A percentile compares a stretch with the other conserved stretches of the same genome.
Conservation (phyloP, 306 rosid species). For the Cicer chorassanicum region DNA sequence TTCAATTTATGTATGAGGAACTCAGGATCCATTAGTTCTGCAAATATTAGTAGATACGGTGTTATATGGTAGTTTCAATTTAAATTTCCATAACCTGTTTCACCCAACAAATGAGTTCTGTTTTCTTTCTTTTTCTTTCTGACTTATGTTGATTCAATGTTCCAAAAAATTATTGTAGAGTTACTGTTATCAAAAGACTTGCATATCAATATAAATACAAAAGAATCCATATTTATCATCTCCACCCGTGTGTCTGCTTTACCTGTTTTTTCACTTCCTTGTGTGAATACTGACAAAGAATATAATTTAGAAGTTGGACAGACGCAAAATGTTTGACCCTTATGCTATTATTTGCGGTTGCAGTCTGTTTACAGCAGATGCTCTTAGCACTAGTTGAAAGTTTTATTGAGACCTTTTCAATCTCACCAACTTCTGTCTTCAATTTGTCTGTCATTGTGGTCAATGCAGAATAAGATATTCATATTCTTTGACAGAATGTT, state of each 20-base stretch:
- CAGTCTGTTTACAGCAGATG: background rate
- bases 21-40: background rate
- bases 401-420: background rate
- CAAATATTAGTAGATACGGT: background rate
- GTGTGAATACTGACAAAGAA: background rate
- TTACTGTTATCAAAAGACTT: background rate
- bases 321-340: background rate
- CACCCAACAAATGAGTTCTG: background rate
- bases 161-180: background rate
- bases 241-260: background rate
- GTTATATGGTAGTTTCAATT: background rate
- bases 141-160: background rate
- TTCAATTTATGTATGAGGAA: constrained; percentile 21
- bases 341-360: background rate
- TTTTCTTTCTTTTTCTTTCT: background rate
- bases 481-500: background rate
- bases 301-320: background rate
- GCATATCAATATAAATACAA: background rate
- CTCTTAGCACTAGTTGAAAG: background rate
- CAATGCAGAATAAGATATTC: background rate
- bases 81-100: background rate
- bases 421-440: background rate
- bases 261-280: background rate
- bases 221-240: background rate
- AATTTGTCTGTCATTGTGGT: background rate